A percentile compares a stretch with the other conserved stretches of the same genome.
phyloP scores from a whole-genome alignment of 257 asterid genomes.

The Phtheirospermum japonicum region DNA sequence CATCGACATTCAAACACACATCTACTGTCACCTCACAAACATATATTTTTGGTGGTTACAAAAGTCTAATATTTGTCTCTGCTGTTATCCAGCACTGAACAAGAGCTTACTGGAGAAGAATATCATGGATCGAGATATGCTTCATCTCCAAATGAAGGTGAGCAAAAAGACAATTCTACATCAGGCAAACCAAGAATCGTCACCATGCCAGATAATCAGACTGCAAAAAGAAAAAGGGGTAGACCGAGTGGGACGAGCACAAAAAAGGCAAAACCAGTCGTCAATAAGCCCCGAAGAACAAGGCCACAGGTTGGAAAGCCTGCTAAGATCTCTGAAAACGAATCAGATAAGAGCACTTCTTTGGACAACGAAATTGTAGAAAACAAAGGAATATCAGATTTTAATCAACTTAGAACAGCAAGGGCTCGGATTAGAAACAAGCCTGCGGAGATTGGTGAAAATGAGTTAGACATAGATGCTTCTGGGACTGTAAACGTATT shows the following conservation, averaged over 20 bases:
- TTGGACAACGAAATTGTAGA: slow-evolving; percentile 27
- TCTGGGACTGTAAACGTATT: slow-evolving; percentile 11
- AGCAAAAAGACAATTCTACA: slow-evolving; percentile 26
- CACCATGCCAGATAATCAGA: slow-evolving; percentile 43
- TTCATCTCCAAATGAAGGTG: slow-evolving; percentile 33
- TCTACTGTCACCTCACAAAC: no score
- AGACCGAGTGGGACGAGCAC: slow-evolving; percentile 41
- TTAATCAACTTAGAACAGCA: slow-evolving; percentile 31
- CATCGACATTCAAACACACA: no score
- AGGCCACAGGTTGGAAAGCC: slow-evolving; percentile 50
- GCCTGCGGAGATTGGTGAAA: slow-evolving; percentile 30
- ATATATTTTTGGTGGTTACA: neutral
- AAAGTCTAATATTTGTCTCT: slow-evolving; percentile 16
- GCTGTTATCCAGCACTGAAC: slow-evolving; percentile 37
- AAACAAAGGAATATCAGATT: slow-evolving; percentile 22
- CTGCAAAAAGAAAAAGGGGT: slow-evolving; percentile 45
- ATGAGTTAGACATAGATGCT: slow-evolving; percentile 30
- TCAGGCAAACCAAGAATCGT: slow-evolving; percentile 36
- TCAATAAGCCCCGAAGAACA: slow-evolving; percentile 43
- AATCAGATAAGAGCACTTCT: slow-evolving; percentile 50
- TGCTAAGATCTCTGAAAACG: slow-evolving; percentile 58
- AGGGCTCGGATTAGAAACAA: slow-evolving; percentile 35
- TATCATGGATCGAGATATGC: slow-evolving; percentile 25
- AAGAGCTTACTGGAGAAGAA: slow-evolving; percentile 33
- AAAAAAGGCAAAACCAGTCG: slow-evolving; percentile 35